A percentile compares a stretch with the other conserved stretches of the same genome.
Evolutionary conservation across 257 asterid genomes (phyloP).

Genomic region (Euphrasia confusa): DNA sequence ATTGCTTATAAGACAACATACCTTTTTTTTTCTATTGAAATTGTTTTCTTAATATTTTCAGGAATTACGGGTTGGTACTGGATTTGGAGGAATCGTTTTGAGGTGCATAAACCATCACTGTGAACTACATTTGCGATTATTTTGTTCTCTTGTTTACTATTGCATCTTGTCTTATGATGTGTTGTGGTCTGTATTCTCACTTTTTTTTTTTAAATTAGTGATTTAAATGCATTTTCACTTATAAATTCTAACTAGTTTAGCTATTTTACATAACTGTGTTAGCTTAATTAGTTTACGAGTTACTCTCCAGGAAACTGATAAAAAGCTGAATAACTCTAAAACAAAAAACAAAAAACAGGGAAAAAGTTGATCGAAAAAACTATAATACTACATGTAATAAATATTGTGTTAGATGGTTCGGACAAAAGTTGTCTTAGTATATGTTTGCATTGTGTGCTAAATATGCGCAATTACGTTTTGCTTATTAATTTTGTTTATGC

Average conservation of each 20-base stretch:
- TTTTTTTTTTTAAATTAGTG: neutral
- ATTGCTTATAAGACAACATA: neutral
- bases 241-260: neutral
- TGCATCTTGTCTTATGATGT: neutral
- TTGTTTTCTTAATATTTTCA: slow-evolving; percentile 26
- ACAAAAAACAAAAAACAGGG: too few relatives aligned
- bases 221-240: slow-evolving; percentile 2
- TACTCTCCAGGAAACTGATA: too few relatives aligned
- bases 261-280: neutral
- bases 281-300: too few relatives aligned
- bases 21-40: slow-evolving; percentile 12
- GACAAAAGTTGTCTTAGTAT: neutral
- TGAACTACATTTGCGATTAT: neutral
- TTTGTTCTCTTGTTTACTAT: slow-evolving; percentile 4
- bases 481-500: slow-evolving; percentile 19
- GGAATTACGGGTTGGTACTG: slow-evolving; percentile 81
- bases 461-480: slow-evolving; percentile 1
- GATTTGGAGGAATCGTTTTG: slow-evolving; percentile 85
- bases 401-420: too few relatives aligned
- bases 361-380: too few relatives aligned
- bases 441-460: neutral
- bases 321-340: too few relatives aligned
- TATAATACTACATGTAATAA: too few relatives aligned
- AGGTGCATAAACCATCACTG: slow-evolving; percentile 37
- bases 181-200: neutral